A percentile compares a stretch with the other conserved stretches of the same genome.
Conservation (phyloP, 192 early-diverging fungal species). For the Mortierella hygrophila region DNA sequence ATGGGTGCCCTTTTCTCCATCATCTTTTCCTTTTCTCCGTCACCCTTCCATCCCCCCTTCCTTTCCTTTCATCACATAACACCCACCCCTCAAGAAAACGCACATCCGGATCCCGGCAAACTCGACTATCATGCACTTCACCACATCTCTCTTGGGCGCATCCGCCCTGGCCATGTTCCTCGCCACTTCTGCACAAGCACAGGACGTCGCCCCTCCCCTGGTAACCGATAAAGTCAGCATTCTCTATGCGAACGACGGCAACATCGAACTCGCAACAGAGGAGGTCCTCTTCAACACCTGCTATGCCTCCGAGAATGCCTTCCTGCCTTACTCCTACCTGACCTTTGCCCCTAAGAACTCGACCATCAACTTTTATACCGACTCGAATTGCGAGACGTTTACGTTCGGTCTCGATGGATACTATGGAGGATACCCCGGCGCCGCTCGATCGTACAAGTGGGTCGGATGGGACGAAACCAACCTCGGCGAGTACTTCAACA, state of each 20-base stretch:
- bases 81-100: neutral
- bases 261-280: constrained; percentile 31
- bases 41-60: neutral
- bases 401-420: constrained; percentile 48
- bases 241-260: constrained; percentile 32
- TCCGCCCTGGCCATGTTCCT: constrained; percentile 16
- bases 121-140: constrained; percentile 22
- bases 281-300: constrained; percentile 35
- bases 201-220: constrained; percentile 21
- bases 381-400: constrained; percentile 38
- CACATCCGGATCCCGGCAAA: neutral
- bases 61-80: neutral
- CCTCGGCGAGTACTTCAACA: constrained; percentile 41
- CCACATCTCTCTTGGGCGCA: constrained; percentile 36
- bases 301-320: constrained; percentile 33
- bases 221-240: constrained; percentile 24
- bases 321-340: constrained; percentile 33
- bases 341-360: constrained; percentile 46
- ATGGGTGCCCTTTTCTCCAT: neutral
- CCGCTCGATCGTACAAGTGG: constrained; percentile 43
- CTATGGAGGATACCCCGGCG: constrained; percentile 50
- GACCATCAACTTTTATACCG: constrained; percentile 52
- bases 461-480: constrained; percentile 35
- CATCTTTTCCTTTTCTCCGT: neutral
- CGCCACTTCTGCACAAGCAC: constrained; percentile 25